Conservation (phyloP, 345 rosid genomes). For the Eutrema heterophyllum region DNA sequence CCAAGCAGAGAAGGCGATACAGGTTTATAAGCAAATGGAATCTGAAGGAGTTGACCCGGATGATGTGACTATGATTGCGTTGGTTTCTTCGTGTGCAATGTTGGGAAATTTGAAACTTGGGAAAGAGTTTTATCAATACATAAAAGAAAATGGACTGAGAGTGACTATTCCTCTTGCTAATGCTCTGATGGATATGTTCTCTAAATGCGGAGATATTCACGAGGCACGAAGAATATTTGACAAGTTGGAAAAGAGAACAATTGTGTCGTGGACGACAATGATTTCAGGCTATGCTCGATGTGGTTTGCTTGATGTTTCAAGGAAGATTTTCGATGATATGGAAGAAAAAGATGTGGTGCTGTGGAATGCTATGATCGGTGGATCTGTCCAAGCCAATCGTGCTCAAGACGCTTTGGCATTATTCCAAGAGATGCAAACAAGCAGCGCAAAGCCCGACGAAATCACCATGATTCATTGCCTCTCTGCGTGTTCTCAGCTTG, state of each 20-base stretch:
- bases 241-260: conserved; percentile 46
- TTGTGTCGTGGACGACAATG: conserved; percentile 76
- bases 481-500: conserved; percentile 84
- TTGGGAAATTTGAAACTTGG: conserved; percentile 57
- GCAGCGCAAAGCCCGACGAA: conserved; percentile 51
- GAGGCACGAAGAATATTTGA: conserved; percentile 51
- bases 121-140: conserved; percentile 47
- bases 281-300: conserved; percentile 64
- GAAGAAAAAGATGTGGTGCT: conserved; percentile 69
- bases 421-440: conserved; percentile 76
- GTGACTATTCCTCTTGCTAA: conserved; percentile 62
- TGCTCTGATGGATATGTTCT: conserved; percentile 82
- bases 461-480: conserved; percentile 83
- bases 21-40: conserved; percentile 46
- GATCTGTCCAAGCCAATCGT: conserved; percentile 56
- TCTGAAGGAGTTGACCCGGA: conserved; percentile 46
- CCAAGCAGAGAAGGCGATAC: conserved; percentile 41
- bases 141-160: conserved; percentile 39
- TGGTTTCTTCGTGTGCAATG: conserved; percentile 57
- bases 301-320: conserved; percentile 52
- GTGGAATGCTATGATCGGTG: conserved; percentile 87
- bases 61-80: conserved; percentile 80
- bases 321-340: conserved; percentile 53
- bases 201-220: conserved; percentile 63
- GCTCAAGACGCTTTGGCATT: conserved; percentile 64